Evolutionary conservation across 2,329 filamentous ascomycete genomes (phyloP), one percentile per base, ranked within the genome.

Genomic region (Aureobasidium subglaciale): DNA sequence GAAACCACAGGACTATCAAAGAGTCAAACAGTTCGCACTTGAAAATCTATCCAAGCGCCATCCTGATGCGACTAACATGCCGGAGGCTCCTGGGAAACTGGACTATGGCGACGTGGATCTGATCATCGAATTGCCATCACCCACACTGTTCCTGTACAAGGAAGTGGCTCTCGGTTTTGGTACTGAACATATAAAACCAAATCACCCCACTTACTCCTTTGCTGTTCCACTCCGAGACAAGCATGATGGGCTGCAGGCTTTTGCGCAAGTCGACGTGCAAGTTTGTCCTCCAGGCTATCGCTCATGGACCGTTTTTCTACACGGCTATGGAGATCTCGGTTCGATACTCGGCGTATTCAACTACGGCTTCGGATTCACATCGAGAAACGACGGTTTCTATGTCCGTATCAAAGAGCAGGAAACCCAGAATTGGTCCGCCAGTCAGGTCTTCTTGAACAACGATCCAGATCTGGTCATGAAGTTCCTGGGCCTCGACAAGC

Each of bases 101-200:
- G 80, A 83, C 61, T 79, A 82, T 63, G 89, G 88, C 18, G 89
- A 93, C 61, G 72, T 95, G 34, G 88, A 93, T 68, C 75, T 91
- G 57, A 68, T 90, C 1, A 77, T 88, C 1, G 71, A 63, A 55
- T 58, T 49, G 7, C 60, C 65, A 3, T n/a, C 25, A 10, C 18
- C 54, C 8, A 22, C 11, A 4, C 25, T 13, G 5, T 46, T 42
- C n/a, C 50, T 46, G 1, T 20, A 6, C 34, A 35, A 50, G 16
- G 20, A 57, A 6, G 69, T 67, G 11, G 43, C 35, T n/a, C 22
- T 24, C 11, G 42, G 49, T 27, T 35, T 56, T 1, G 18, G 20
- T 1, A 66, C 67, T 15, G 9, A n/a, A 7, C 29, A 20, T 15
- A 5, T 22, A 27, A 43, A 41, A 41, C 10, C 3, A 9, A 48